phyloP scores from a whole-genome alignment of 2,329 filamentous ascomycete species.

The Samsoniella hepiali region DNA sequence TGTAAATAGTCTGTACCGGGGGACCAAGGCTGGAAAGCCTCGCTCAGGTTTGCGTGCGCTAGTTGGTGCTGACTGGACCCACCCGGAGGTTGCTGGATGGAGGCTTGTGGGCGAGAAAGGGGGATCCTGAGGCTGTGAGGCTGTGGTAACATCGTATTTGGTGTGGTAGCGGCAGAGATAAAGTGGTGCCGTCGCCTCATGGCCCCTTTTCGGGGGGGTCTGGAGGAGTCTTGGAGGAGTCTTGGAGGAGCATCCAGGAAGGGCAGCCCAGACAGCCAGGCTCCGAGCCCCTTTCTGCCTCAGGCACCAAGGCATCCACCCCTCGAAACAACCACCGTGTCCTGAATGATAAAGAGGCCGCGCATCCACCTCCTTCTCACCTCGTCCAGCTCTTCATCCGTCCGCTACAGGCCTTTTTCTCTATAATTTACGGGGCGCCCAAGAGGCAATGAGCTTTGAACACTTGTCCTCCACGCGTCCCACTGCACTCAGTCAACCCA shows the following conservation, averaged over 20 bases:
- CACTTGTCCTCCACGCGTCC: conserved; percentile 28
- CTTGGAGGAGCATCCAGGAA: neutral
- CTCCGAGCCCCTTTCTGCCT: conserved; percentile 26
- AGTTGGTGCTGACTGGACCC: conserved; percentile 3
- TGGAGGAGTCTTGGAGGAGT: conserved; percentile 5
- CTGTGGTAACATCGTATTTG: conserved; percentile 8
- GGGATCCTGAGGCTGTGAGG: conserved; percentile 6
- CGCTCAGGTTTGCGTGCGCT: neutral
- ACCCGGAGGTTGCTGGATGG: conserved; percentile 5
- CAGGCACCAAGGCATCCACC: conserved; percentile 26
- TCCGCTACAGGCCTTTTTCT: neutral
- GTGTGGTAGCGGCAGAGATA: conserved; percentile 5
- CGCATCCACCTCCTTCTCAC: conserved; percentile 24
- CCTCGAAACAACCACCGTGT: conserved; percentile 25
- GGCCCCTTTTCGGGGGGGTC: neutral
- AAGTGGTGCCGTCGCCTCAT: conserved; percentile 13
- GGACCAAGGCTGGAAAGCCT: conserved; percentile 5
- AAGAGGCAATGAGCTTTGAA: conserved; percentile 23
- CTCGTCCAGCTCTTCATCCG: neutral
- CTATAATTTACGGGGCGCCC: conserved; percentile 9
- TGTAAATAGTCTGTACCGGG: neutral
- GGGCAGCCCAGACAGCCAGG: neutral
- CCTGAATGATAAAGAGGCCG: conserved; percentile 35
- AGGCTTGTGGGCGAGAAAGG: neutral
- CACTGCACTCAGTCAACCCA: conserved; percentile 6